phyloP scores from a whole-genome alignment of 495 filamentous ascomycete species.

The Aspergillus carlsbadensis region DNA sequence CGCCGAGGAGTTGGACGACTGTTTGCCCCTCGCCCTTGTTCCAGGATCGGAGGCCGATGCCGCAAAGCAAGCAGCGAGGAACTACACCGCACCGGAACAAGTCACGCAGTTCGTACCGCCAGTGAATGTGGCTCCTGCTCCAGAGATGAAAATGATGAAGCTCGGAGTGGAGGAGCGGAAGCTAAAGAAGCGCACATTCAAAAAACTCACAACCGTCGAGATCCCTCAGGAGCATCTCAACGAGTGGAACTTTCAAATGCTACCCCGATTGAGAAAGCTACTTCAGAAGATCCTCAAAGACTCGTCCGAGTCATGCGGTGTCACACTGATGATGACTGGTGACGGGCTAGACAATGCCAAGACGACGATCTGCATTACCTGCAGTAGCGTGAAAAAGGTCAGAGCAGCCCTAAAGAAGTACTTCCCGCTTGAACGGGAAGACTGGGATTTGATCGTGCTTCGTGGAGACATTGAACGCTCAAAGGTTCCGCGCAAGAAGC shows the following conservation, averaged over 20 bases:
- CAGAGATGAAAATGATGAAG: constrained; percentile 28
- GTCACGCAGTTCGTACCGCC: constrained; percentile 24
- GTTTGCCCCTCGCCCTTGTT: constrained; percentile 44
- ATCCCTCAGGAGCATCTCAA: constrained; percentile 63
- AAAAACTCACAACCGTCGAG: constrained; percentile 43
- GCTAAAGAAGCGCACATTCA: constrained; percentile 42
- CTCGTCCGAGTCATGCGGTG: constrained; percentile 67
- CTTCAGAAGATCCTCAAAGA: constrained; percentile 61
- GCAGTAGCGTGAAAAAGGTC: constrained; percentile 69
- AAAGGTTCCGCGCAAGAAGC: constrained; percentile 50
- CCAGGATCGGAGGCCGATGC: constrained; percentile 35
- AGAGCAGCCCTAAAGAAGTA: constrained; percentile 69
- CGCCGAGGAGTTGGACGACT: constrained; percentile 46
- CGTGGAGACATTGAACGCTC: constrained; percentile 70
- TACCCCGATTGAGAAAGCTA: constrained; percentile 70
- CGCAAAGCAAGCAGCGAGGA: constrained; percentile 21
- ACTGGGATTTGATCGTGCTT: constrained; percentile 59
- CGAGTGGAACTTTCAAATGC: constrained; percentile 68
- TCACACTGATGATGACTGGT: constrained; percentile 71
- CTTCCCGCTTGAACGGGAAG: constrained; percentile 62
- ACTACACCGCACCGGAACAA: constrained; percentile 20
- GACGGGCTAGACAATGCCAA: constrained; percentile 62
- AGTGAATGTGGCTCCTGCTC: constrained; percentile 21
- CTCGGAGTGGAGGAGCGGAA: constrained; percentile 29
- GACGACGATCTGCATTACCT: constrained; percentile 75